Base-by-base conservation (phyloP, 169 alveolate genomes). In the Babesia microti region DNA sequence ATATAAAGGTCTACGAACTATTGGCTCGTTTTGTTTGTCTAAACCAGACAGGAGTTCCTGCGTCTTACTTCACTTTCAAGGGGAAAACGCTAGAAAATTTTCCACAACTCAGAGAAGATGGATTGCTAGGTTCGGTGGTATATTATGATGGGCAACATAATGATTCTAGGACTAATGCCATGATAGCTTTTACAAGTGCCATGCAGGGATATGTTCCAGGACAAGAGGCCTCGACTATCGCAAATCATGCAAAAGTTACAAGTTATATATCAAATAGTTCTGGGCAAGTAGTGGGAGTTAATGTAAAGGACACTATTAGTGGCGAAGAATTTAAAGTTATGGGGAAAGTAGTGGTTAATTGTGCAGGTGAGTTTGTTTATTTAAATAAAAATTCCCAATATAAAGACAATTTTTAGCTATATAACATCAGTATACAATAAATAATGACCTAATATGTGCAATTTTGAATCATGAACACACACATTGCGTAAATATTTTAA, bases 131-230 rank as follows among this genome's bases (percentile, higher is more conserved):
- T n/a, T 58, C 86, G 1, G 87, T 87, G 0, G 69, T 84, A 14
- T 84, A 85, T 71, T 83, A 75, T 40, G 97, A 91, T 47, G 94
- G 94, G 1, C 87, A 89, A 57, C 88, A 87, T 52, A 87, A 83
- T 61, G 97, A 91, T 55, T 53, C 91, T n/a, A 63, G 95, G 41
- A 79, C 87, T 78, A 66, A 75, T 50, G 27, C 87, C 14, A 70
- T 80, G 40, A 48, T 83, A 45, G 79, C 91, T 9, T 46, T 88
- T 15, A 88, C 97, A 6, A 66, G 94, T 26, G 59, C 92, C 15
- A 54, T 84, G 6, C 87, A 88, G 41, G 52, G 75, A 30, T 86
- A 73, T 51, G 72, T 79, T 15, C 78, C 83, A 2, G 91, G 91
- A 11, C 73, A 69, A 78, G 65, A 68, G 51, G 94, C 89, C 24